These are phyloP conservation scores for Diaporthe australafricana DNA, from an alignment of 2,329 filamentous ascomycete species.

Conservation along the genomic window DNA sequence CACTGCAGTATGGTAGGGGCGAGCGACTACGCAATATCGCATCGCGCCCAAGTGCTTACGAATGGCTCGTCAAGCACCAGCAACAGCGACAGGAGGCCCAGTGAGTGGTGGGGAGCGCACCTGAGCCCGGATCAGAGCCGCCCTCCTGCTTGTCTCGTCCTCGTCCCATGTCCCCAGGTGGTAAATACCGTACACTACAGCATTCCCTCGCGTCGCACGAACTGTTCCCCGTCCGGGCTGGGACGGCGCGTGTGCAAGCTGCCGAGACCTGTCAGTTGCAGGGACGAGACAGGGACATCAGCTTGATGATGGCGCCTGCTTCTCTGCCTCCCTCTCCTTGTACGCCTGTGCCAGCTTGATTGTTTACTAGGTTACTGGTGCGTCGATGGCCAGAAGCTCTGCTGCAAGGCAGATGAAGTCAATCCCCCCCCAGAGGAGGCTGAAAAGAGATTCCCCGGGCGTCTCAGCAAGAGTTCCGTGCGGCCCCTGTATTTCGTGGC, in stretches of 20 bases:
- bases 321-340: background rate
- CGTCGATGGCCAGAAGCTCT: background rate
- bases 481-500: constrained; percentile 33
- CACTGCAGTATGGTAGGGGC: constrained; percentile 2
- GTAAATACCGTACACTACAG: no score
- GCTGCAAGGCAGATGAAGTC: background rate
- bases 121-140: background rate
- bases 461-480: constrained; percentile 32
- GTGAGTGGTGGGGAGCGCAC: background rate
- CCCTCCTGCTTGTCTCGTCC: constrained; percentile 15
- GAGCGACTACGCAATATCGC: constrained; percentile 23
- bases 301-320: constrained; percentile 14
- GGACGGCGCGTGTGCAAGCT: constrained; percentile 24
- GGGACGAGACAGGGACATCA: constrained; percentile 8
- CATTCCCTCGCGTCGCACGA: constrained; percentile 19
- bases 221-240: constrained; percentile 6
- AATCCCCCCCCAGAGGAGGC: constrained; percentile 16
- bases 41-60: constrained; percentile 14
- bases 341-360: background rate
- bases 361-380: background rate
- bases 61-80: constrained; percentile 22
- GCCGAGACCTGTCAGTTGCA: constrained; percentile 31
- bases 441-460: constrained; percentile 26
- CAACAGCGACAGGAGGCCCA: background rate
- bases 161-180: constrained; percentile 14